Conservation (phyloP, 2,329 filamentous ascomycete species). For the Decorospora gaudefroyi region DNA sequence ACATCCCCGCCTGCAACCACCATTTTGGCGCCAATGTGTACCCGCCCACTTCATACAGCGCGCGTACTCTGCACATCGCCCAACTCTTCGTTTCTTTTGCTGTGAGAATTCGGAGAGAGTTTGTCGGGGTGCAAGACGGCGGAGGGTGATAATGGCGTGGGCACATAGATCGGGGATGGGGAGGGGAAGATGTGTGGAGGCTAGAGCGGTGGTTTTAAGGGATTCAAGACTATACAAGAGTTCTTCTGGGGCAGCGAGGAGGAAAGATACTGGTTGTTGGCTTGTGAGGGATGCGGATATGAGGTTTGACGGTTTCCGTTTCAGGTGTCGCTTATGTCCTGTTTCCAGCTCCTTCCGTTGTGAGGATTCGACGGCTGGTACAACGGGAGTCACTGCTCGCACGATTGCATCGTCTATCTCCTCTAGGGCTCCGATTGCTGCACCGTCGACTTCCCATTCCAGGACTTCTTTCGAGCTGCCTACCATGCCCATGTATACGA, state of each 20-base stretch:
- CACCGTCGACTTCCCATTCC: slow-evolving; percentile 38
- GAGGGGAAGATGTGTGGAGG: slow-evolving; percentile 31
- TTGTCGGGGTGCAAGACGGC: slow-evolving; percentile 34
- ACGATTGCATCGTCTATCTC: slow-evolving; percentile 40
- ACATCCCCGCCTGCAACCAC: slow-evolving; percentile 40
- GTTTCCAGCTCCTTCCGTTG: slow-evolving; percentile 5
- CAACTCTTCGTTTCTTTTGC: slow-evolving; percentile 27
- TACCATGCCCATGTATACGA: slow-evolving; percentile 35
- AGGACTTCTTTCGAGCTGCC: slow-evolving; percentile 34
- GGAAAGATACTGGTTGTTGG: slow-evolving; percentile 20
- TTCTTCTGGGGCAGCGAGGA: slow-evolving; percentile 26
- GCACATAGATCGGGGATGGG: slow-evolving; percentile 40
- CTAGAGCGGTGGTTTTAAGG: slow-evolving; percentile 40
- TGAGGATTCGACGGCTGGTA: slow-evolving; percentile 2
- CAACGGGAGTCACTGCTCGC: slow-evolving; percentile 25
- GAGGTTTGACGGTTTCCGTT: slow-evolving; percentile 27
- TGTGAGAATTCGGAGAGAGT: slow-evolving; percentile 29
- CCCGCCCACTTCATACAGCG: slow-evolving; percentile 45
- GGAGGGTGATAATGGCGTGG: slow-evolving; percentile 38
- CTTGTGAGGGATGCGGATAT: slow-evolving; percentile 1
- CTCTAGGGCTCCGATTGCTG: slow-evolving; percentile 31
- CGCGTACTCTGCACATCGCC: slow-evolving; percentile 38
- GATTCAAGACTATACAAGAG: slow-evolving; percentile 41
- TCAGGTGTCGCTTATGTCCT: slow-evolving; percentile 19
- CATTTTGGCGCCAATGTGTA: slow-evolving; percentile 35